Percentiles rank a stretch among this genome's conserved stretches.
phyloP scores from a whole-genome alignment of 2,329 filamentous ascomycete genomes.

The Chaetomium strumarium region DNA sequence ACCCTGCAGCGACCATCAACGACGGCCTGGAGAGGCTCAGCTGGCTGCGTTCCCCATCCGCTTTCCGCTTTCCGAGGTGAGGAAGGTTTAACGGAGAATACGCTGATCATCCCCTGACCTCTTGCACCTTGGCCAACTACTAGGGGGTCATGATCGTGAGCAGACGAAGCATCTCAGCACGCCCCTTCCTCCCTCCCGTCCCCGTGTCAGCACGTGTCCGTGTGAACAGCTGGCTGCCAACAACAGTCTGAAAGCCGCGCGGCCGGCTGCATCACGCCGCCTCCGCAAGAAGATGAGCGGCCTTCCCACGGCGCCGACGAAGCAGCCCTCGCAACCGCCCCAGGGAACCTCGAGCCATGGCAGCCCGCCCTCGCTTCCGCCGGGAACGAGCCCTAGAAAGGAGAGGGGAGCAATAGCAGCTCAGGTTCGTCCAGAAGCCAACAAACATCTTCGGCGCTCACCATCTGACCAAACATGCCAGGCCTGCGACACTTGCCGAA shows the following conservation, averaged over 20 bases:
- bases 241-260: background rate
- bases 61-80: background rate
- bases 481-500: conserved; percentile 55
- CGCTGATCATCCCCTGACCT: background rate
- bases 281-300: conserved; percentile 13
- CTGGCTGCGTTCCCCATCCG: background rate
- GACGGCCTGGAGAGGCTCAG: too few species aligned
- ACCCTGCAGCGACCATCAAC: too few species aligned
- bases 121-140: conserved; percentile 1
- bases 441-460: background rate
- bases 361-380: conserved; percentile 5
- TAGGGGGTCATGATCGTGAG: conserved; percentile 1
- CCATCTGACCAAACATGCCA: conserved; percentile 19
- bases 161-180: background rate
- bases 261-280: background rate
- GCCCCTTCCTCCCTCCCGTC: background rate
- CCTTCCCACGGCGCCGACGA: conserved; percentile 10
- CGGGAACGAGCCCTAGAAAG: conserved; percentile 30
- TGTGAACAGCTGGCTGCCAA: background rate
- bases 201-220: background rate
- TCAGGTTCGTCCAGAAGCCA: conserved; percentile 30
- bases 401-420: conserved; percentile 45
- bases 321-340: background rate
- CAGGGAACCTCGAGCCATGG: background rate
- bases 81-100: background rate